Conservation (phyloP, 2,329 filamentous ascomycete species). For the Pseudomassariella vexata region DNA sequence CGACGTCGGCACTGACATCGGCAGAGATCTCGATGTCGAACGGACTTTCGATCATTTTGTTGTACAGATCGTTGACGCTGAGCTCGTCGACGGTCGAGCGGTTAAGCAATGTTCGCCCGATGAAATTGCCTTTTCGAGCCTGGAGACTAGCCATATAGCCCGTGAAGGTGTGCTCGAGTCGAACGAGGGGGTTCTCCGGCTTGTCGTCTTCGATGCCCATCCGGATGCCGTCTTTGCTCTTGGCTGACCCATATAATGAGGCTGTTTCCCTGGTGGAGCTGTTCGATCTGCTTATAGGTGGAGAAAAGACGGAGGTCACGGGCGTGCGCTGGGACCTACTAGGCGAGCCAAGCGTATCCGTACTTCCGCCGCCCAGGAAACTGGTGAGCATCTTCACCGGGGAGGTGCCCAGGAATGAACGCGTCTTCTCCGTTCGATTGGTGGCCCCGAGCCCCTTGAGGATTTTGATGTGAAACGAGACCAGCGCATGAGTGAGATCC, state of each 20-base stretch:
- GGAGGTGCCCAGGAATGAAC: constrained; percentile 70
- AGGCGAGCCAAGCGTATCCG: constrained; percentile 27
- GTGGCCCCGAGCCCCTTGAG: constrained; percentile 63
- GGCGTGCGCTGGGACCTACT: constrained; percentile 35
- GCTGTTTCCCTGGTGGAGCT: constrained; percentile 37
- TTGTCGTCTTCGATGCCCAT: constrained; percentile 42
- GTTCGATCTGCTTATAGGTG: constrained; percentile 18
- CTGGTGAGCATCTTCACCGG: constrained; percentile 87
- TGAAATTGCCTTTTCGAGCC: constrained; percentile 78
- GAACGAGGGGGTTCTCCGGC: constrained; percentile 61
- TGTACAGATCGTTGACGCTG: constrained; percentile 84
- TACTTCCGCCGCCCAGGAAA: constrained; percentile 60
- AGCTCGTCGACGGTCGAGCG: constrained; percentile 69
- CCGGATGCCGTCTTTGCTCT: constrained; percentile 38
- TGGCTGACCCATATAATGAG: constrained; percentile 51
- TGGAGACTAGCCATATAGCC: constrained; percentile 79
- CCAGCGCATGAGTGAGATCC: constrained; percentile 58
- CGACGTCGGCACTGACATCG: constrained; percentile 73
- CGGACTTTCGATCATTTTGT: constrained; percentile 77
- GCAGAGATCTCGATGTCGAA: constrained; percentile 69
- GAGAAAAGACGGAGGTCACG: constrained; percentile 31
- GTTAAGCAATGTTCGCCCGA: constrained; percentile 69
- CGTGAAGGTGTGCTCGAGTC: constrained; percentile 78
- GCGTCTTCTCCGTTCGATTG: constrained; percentile 57
- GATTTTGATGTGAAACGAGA: constrained; percentile 73